Conservation (phyloP, 2,329 filamentous ascomycete species). For the Leptosphaerulina australis region DNA sequence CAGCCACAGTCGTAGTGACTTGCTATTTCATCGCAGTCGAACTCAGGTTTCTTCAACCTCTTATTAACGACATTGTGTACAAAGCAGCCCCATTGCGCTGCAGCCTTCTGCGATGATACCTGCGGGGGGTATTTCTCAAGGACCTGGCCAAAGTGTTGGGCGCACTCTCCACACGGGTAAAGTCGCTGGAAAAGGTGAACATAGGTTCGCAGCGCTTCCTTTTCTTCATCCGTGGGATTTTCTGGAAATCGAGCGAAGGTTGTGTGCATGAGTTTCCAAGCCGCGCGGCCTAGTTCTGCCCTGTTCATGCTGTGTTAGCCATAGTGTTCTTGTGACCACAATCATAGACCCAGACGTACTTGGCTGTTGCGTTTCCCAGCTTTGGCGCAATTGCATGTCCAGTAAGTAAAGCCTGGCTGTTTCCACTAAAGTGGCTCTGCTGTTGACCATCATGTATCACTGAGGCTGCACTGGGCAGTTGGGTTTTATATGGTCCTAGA, state of each 20-base stretch:
- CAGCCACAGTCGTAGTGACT: conserved; percentile 72
- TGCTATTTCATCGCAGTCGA: conserved; percentile 68
- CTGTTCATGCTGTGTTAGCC: conserved; percentile 39
- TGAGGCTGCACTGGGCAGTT: conserved; percentile 35
- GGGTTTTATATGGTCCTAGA: conserved; percentile 62
- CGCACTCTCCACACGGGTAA: conserved; percentile 71
- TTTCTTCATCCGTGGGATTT: conserved; percentile 65
- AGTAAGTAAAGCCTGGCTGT: conserved; percentile 53
- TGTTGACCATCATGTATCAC: conserved; percentile 24
- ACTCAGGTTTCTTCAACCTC: conserved; percentile 64
- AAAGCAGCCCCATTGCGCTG: conserved; percentile 70
- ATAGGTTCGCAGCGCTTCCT: conserved; percentile 63
- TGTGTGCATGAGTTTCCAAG: conserved; percentile 71
- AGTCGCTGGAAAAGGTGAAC: conserved; percentile 68
- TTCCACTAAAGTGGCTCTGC: conserved; percentile 29
- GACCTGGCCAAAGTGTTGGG: conserved; percentile 66
- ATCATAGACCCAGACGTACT: conserved; percentile 50
- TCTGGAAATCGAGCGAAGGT: conserved; percentile 71
- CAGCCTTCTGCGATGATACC: conserved; percentile 64
- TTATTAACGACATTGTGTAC: conserved; percentile 71
- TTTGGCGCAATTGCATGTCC: conserved; percentile 79
- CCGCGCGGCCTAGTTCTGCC: conserved; percentile 67
- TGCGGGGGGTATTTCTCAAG: conserved; percentile 68
- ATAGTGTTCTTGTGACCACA: background rate
- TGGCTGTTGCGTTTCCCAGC: conserved; percentile 80